A percentile compares a stretch with the other conserved stretches of the same genome.
Evolutionary conservation across 345 rosid genomes (phyloP).

Genomic region (Hibiscus tridactylites): DNA sequence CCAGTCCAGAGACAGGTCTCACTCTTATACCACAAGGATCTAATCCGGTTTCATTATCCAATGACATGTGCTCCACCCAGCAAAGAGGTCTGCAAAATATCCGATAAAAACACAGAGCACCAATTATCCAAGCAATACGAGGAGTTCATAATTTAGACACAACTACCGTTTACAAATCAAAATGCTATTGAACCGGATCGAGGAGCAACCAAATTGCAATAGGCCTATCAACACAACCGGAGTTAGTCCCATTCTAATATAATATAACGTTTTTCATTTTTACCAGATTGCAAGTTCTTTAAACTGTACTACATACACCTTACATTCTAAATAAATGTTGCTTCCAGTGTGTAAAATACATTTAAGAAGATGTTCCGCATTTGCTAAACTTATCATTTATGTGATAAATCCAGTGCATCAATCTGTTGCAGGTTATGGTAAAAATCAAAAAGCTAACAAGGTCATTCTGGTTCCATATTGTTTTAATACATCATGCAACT

Average conservation of each 20-base stretch:
- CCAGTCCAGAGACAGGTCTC: slow-evolving; percentile 84
- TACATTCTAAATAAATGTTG: background rate
- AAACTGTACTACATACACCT: background rate
- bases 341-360: background rate
- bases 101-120: slow-evolving; percentile 9
- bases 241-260: background rate
- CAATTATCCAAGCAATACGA: background rate
- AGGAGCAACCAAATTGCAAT: background rate
- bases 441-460: background rate
- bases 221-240: background rate
- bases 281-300: background rate
- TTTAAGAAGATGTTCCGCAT: background rate
- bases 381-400: too few species aligned
- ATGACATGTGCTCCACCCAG: slow-evolving; percentile 95
- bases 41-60: slow-evolving; percentile 89
- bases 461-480: background rate
- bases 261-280: background rate
- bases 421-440: background rate
- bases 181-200: background rate
- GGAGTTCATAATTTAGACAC: slow-evolving; percentile 1
- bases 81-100: slow-evolving; percentile 63
- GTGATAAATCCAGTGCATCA: background rate
- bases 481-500: background rate
- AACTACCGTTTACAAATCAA: background rate
- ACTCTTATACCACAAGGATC: slow-evolving; percentile 82